phyloP scores from a whole-genome alignment of 306 rosid genomes.

The Sindora glabra region DNA sequence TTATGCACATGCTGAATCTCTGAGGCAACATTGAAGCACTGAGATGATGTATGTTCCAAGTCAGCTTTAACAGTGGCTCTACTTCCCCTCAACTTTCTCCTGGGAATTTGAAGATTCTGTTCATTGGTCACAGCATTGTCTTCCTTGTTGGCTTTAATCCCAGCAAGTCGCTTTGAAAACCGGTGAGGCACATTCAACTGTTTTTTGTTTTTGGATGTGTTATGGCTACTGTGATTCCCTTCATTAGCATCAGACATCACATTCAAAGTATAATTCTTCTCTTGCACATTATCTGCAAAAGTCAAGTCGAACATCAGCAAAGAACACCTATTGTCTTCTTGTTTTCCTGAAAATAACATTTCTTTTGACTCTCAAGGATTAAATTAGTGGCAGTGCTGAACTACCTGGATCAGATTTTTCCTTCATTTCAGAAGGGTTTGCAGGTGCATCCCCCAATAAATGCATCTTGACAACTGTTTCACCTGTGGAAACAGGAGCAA shows the following conservation, averaged over 20 bases:
- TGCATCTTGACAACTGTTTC: constrained; percentile 28
- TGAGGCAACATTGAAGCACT: constrained; percentile 12
- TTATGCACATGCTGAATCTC: constrained; percentile 9
- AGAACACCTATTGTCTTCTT: too few species aligned
- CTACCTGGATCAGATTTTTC: constrained; percentile 19
- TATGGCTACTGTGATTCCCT: constrained; percentile 4
- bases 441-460: constrained; percentile 27
- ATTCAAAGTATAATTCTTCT: constrained; percentile 14
- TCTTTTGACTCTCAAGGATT: neutral
- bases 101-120: constrained; percentile 29
- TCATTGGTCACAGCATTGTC: constrained; percentile 24
- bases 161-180: constrained; percentile 70
- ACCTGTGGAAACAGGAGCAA: constrained; percentile 11
- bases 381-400: constrained; percentile 12
- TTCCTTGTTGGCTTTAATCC: constrained; percentile 40
- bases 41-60: constrained; percentile 21
- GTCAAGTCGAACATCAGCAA: constrained; percentile 17
- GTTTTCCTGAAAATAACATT: too few species aligned
- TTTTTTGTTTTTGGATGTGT: constrained; percentile 31
- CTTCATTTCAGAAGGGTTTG: constrained; percentile 22
- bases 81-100: constrained; percentile 27
- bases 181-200: constrained; percentile 37
- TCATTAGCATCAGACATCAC: constrained; percentile 2
- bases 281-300: constrained; percentile 22
- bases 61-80: constrained; percentile 22